These are phyloP conservation scores for Blastocystis sp. DNA, from an alignment of 352 stramenopile genomes.

Conservation along the genomic window DNA sequence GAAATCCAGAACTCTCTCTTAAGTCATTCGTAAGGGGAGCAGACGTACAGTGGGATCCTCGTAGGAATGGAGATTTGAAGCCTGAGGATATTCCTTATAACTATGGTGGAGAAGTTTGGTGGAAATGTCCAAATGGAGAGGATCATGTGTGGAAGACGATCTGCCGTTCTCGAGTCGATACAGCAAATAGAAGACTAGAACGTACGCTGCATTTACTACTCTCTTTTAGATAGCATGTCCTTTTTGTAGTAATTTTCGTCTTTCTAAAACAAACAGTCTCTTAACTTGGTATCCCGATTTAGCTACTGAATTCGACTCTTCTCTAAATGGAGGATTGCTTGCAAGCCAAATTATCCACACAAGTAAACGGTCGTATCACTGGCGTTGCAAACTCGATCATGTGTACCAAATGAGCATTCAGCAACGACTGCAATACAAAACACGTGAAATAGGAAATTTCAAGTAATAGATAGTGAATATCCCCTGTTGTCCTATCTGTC, in stretches of 20 bases:
- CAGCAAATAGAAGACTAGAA: neutral
- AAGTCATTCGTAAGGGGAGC: neutral
- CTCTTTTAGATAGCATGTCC: slow-evolving; percentile 9
- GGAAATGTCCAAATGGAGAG: slow-evolving; percentile 46
- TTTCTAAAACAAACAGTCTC: slow-evolving; percentile 25
- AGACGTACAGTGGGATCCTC: neutral
- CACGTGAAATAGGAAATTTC: neutral
- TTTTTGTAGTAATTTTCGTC: slow-evolving; percentile 7
- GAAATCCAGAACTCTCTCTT: slow-evolving; percentile 14
- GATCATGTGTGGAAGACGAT: slow-evolving; percentile 40
- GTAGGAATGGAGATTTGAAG: neutral
- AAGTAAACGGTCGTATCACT: neutral
- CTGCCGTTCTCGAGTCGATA: neutral
- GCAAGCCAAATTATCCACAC: slow-evolving; percentile 6
- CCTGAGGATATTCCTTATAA: slow-evolving; percentile 6
- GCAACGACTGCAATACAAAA: neutral
- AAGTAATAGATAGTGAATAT: neutral
- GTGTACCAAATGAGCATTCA: neutral
- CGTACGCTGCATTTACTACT: neutral
- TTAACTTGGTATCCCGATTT: neutral
- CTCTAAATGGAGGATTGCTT: neutral
- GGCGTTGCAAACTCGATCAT: slow-evolving; percentile 21
- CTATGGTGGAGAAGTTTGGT: slow-evolving; percentile 35
- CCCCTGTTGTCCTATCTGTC: neutral
- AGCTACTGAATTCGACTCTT: neutral